Evolutionary conservation across 345 rosid genomes (phyloP).

Genomic region (Erucastrum elatum): DNA sequence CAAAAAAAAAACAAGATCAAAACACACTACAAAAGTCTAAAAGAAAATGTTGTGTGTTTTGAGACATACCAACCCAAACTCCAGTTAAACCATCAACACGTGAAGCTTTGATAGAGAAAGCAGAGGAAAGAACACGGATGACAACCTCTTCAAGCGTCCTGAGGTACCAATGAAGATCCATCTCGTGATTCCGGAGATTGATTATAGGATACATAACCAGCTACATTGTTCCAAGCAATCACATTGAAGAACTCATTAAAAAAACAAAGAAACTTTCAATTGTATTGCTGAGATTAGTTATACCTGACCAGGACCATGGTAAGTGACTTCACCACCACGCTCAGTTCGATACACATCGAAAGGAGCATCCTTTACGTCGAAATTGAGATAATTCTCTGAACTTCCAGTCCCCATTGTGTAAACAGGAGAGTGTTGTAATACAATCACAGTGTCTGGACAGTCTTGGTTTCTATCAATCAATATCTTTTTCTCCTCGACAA

Average conservation of each 20-base stretch:
- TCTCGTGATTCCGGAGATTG: conserved; percentile 84
- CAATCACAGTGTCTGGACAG: conserved; percentile 65
- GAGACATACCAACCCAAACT: conserved; percentile 75
- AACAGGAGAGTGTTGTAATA: conserved; percentile 71
- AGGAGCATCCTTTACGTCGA: conserved; percentile 65
- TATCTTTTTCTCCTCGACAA: conserved; percentile 59
- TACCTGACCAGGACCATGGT: conserved; percentile 97
- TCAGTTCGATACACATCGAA: conserved; percentile 72
- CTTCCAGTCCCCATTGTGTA: conserved; percentile 77
- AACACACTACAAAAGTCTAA: not conserved
- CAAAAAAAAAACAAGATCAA: not conserved
- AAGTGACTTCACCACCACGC: conserved; percentile 94
- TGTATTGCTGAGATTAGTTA: not conserved
- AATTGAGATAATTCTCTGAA: conserved; percentile 57
- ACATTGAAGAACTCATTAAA: too few relatives aligned
- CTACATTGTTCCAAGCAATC: conserved; percentile 44
- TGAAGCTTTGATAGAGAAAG: conserved; percentile 77
- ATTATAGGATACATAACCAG: conserved; percentile 85
- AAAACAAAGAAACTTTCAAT: conserved; percentile 3
- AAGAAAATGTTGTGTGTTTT: not conserved
- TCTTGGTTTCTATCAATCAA: conserved; percentile 53
- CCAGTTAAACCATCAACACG: conserved; percentile 80
- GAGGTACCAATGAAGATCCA: conserved; percentile 95
- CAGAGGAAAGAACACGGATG: conserved; percentile 65
- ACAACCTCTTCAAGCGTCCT: conserved; percentile 85